A percentile compares a stretch with the other conserved stretches of the same genome.
These are phyloP conservation scores for Aquilaria agallochum DNA, from an alignment of 441 rosid genomes.

Conservation along the genomic window DNA sequence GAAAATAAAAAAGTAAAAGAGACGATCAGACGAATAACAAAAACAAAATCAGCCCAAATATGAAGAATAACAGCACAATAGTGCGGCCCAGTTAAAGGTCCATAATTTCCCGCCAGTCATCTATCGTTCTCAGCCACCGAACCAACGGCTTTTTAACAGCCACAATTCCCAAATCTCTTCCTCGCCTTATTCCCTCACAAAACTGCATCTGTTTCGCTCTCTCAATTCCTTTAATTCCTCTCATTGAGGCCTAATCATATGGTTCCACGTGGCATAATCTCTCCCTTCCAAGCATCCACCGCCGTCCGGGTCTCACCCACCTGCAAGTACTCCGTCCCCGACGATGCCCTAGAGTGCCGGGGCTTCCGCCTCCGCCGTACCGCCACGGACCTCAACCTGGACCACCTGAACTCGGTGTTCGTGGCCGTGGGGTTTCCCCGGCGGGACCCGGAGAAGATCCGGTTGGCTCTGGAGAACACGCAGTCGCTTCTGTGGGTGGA, in stretches of 20 bases:
- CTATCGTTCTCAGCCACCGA: too few species aligned
- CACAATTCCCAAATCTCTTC: too few species aligned
- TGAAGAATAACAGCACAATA: too few species aligned
- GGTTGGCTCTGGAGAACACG: constrained; percentile 64
- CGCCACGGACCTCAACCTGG: constrained; percentile 51
- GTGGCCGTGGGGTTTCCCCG: constrained; percentile 87
- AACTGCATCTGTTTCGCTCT: too few species aligned
- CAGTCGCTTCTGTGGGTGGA: constrained; percentile 71
- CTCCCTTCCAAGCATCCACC: constrained; percentile 25
- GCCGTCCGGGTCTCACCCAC: constrained; percentile 15
- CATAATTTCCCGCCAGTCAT: too few species aligned
- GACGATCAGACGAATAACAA: too few species aligned
- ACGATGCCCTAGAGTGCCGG: constrained; percentile 53
- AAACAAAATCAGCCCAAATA: too few species aligned
- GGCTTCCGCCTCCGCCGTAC: constrained; percentile 75
- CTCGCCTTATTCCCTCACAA: too few species aligned
- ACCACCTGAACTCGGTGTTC: constrained; percentile 68
- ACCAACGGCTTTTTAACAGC: too few species aligned
- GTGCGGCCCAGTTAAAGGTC: too few species aligned
- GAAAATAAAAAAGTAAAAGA: too few species aligned
- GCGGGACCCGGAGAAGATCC: constrained; percentile 71
- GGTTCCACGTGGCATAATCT: constrained; percentile 51
- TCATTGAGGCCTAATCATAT: constrained; percentile 14
- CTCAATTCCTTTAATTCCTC: too few species aligned
- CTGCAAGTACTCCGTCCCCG: constrained; percentile 51